Percentiles rank a stretch among this genome's conserved stretches.
These are phyloP conservation scores for Vigna trinervia DNA, from an alignment of 306 rosid species.

Conservation along the genomic window DNA sequence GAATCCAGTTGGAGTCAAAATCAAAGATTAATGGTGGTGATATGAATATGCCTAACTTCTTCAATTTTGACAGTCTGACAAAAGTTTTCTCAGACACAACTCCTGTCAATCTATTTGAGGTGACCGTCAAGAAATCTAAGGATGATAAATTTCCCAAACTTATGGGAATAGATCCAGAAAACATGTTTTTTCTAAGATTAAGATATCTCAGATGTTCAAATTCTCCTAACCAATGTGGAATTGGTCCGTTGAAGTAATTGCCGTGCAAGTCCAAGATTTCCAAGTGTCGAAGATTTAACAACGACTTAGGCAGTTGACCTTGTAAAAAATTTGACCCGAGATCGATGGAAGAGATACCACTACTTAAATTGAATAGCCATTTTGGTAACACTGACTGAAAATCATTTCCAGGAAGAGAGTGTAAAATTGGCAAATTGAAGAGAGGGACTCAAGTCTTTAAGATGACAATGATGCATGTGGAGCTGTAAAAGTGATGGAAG, in stretches of 20 bases:
- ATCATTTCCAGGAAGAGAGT: background rate
- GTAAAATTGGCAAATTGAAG: background rate
- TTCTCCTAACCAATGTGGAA: slow-evolving; percentile 35
- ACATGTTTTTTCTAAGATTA: background rate
- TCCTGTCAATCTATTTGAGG: slow-evolving; percentile 15
- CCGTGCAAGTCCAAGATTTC: background rate
- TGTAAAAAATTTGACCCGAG: background rate
- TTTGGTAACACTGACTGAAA: slow-evolving; percentile 21
- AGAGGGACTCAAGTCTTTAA: background rate
- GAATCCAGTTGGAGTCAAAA: background rate
- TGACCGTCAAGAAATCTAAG: background rate
- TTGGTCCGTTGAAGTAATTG: slow-evolving; percentile 25
- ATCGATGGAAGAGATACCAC: background rate
- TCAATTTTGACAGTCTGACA: slow-evolving; percentile 8
- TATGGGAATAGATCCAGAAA: slow-evolving; percentile 43
- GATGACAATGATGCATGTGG: background rate
- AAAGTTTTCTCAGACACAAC: slow-evolving; percentile 30
- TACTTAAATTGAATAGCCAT: background rate
- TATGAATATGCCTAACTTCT: too few species aligned
- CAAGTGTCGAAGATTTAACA: slow-evolving; percentile 15
- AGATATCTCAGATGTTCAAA: slow-evolving; percentile 13
- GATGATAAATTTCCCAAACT: slow-evolving; percentile 31
- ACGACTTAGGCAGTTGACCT: slow-evolving; percentile 13
- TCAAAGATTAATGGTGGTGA: background rate
- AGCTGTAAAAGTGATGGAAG: slow-evolving; percentile 40